Percentiles rank a stretch among this genome's conserved stretches.
Evolutionary conservation across 495 filamentous ascomycete genomes (phyloP).

Genomic region (Aspergillus saccharolyticus): DNA sequence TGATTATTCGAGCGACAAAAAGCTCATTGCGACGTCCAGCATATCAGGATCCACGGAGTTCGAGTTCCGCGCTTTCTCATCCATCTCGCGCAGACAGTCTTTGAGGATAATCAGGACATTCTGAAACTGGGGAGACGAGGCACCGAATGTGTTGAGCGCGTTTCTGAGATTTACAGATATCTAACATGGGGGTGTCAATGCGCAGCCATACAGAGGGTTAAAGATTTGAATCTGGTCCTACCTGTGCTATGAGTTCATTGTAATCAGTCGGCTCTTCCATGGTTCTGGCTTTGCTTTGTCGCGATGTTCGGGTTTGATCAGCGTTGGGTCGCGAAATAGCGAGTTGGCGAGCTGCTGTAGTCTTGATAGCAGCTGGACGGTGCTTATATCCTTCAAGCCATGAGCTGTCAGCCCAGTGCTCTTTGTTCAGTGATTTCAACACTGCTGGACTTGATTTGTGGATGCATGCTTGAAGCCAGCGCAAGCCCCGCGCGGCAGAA

Average conservation of each 20-base stretch:
- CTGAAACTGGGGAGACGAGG: conserved; percentile 37
- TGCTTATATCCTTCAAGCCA: background rate
- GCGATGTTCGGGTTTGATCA: conserved; percentile 11
- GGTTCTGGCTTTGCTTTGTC: background rate
- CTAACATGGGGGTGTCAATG: too few relatives aligned
- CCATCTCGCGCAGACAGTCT: conserved; percentile 31
- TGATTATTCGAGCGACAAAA: conserved; percentile 31
- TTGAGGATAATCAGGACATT: conserved; percentile 33
- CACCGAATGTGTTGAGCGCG: conserved; percentile 37
- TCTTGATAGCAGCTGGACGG: background rate
- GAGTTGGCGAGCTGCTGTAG: too few relatives aligned
- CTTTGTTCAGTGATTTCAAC: too few relatives aligned
- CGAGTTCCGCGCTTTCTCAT: conserved; percentile 14
- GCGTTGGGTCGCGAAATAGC: background rate
- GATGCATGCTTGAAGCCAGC: background rate
- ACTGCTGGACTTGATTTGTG: too few relatives aligned
- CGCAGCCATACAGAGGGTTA: too few relatives aligned
- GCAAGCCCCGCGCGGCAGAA: conserved; percentile 5
- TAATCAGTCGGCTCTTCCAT: conserved; percentile 16
- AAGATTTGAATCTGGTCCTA: too few relatives aligned
- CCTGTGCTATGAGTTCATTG: conserved; percentile 30
- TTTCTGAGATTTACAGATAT: conserved; percentile 41
- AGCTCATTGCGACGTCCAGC: conserved; percentile 37
- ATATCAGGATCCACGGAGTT: conserved; percentile 28
- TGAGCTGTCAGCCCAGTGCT: too few relatives aligned